Evolutionary conservation across 805 yeast genomes (phyloP).

Genomic region (Lachancea dasiensis): DNA sequence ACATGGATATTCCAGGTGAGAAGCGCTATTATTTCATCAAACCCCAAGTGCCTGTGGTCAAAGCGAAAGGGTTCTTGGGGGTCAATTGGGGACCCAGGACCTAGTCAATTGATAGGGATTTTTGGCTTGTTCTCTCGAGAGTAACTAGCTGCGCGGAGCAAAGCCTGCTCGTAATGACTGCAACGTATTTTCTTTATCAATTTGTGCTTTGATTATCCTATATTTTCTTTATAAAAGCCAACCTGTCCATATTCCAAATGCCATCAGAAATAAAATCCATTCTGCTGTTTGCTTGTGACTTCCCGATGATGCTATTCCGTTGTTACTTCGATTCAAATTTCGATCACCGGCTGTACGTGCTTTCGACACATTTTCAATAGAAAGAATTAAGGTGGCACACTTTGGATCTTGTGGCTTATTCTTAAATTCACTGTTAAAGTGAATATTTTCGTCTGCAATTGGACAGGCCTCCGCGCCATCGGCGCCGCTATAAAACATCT

Average conservation of each 20-base stretch:
- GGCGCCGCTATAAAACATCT: slow-evolving; percentile 49
- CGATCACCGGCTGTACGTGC: background rate
- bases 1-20: slow-evolving; percentile 68
- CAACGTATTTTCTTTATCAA: no score
- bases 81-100: slow-evolving; percentile 82
- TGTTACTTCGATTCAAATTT: background rate
- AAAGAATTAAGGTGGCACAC: slow-evolving; percentile 1
- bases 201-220: slow-evolving; percentile 5
- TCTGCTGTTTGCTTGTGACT: background rate
- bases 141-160: background rate
- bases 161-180: no score
- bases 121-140: no score
- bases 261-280: background rate
- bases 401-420: background rate
- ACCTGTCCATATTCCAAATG: slow-evolving; percentile 3
- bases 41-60: slow-evolving; percentile 47
- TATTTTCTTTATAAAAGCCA: slow-evolving; percentile 4
- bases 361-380: slow-evolving; percentile 4
- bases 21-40: slow-evolving; percentile 63
- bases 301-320: slow-evolving; percentile 2
- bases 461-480: slow-evolving; percentile 30
- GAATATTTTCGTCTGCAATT: slow-evolving; percentile 16
- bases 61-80: slow-evolving; percentile 62
- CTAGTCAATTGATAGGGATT: slow-evolving; percentile 26
- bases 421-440: slow-evolving; percentile 17